phyloP scores from a whole-genome alignment of 1,284 basidiomycete species.

The Apiotrichum akiyoshidainum region DNA sequence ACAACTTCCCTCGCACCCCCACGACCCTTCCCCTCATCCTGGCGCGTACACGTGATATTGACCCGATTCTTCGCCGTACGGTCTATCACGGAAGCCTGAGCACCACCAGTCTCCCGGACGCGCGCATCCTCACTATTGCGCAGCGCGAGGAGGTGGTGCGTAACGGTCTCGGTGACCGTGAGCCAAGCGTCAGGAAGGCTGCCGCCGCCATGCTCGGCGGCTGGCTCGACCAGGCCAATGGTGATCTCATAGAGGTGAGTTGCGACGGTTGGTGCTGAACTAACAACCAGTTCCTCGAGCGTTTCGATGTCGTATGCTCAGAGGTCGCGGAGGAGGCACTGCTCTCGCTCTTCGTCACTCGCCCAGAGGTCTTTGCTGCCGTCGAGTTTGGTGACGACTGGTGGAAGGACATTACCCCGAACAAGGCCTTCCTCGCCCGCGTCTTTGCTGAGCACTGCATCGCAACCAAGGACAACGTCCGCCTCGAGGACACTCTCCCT shows the following conservation, averaged over 20 bases:
- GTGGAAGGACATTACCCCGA: constrained; percentile 73
- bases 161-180: constrained; percentile 83
- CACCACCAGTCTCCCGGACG: constrained; percentile 59
- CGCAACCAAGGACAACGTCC: constrained; percentile 61
- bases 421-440: constrained; percentile 77
- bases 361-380: constrained; percentile 61
- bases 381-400: constrained; percentile 69
- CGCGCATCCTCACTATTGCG: constrained; percentile 65
- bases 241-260: constrained; percentile 53
- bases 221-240: constrained; percentile 66
- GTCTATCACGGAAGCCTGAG: constrained; percentile 67
- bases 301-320: constrained; percentile 62
- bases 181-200: constrained; percentile 73
- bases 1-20: constrained; percentile 68
- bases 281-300: constrained; percentile 56
- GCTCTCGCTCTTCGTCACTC: constrained; percentile 61
- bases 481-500: constrained; percentile 73
- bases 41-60: constrained; percentile 78
- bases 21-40: constrained; percentile 68
- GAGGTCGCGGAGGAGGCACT: constrained; percentile 67
- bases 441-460: constrained; percentile 80
- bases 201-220: constrained; percentile 70
- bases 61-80: constrained; percentile 74
- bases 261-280: constrained; percentile 18
- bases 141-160: constrained; percentile 75